Evolutionary conservation across 495 filamentous ascomycete species (phyloP).

Genomic region (Talaromyces borbonicus): DNA sequence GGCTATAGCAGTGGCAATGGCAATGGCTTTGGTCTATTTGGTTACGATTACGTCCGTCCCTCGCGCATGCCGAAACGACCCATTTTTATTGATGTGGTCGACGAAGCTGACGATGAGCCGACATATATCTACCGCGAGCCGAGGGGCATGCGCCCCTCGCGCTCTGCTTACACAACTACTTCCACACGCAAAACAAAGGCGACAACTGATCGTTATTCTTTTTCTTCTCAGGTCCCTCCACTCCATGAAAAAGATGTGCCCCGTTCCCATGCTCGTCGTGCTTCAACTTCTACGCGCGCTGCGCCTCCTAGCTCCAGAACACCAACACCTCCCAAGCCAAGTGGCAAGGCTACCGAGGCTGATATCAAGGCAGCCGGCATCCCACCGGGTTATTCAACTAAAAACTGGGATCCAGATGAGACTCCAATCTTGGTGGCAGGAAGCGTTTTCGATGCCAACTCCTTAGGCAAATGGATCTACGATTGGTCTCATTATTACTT

Average conservation of each 20-base stretch:
- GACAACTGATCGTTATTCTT: slow-evolving; percentile 45
- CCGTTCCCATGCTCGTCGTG: slow-evolving; percentile 35
- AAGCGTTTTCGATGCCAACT: slow-evolving; percentile 96
- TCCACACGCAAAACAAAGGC: slow-evolving; percentile 37
- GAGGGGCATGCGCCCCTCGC: slow-evolving; percentile 9
- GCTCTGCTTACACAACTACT: slow-evolving; percentile 14
- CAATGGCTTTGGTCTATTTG: slow-evolving; percentile 15
- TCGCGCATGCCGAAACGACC: slow-evolving; percentile 40
- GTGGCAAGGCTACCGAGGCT: slow-evolving; percentile 74
- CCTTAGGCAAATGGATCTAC: slow-evolving; percentile 97
- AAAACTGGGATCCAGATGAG: slow-evolving; percentile 97
- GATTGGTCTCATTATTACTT: slow-evolving; percentile 98
- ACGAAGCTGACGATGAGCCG: slow-evolving; percentile 41
- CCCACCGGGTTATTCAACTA: slow-evolving; percentile 84
- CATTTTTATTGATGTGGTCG: slow-evolving; percentile 46
- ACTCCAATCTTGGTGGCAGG: slow-evolving; percentile 89
- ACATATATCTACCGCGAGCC: slow-evolving; percentile 23
- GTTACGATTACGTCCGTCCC: slow-evolving; percentile 25
- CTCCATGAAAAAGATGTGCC: slow-evolving; percentile 34
- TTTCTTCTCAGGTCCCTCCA: slow-evolving; percentile 38
- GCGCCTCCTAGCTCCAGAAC: slow-evolving; percentile 39
- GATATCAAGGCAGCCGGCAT: slow-evolving; percentile 76
- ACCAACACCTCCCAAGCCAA: no score
- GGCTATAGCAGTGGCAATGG: slow-evolving; percentile 17
- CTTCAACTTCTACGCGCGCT: slow-evolving; percentile 39